Evolutionary conservation across 306 rosid genomes (phyloP).

Genomic region (Adenanthera pavonina): DNA sequence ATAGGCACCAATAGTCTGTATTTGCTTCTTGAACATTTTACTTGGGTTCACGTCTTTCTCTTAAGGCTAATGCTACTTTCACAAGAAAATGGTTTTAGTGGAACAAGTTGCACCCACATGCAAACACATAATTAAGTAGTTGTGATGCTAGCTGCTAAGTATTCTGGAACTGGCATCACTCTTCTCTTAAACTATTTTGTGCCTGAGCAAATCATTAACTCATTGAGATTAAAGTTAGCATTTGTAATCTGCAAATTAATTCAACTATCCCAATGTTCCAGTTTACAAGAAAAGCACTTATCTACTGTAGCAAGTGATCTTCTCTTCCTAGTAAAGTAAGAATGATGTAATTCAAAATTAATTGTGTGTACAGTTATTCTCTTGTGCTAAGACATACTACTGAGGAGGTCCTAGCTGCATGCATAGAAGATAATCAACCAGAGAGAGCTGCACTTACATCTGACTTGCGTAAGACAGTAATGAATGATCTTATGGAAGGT

Average conservation of each 20-base stretch:
- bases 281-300: slow-evolving; percentile 4
- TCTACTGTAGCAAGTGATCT: slow-evolving; percentile 1
- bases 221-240: slow-evolving; percentile 8
- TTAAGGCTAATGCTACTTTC: slow-evolving; percentile 1
- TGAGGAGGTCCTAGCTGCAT: slow-evolving; percentile 94
- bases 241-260: slow-evolving; percentile 18
- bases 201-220: slow-evolving; percentile 8
- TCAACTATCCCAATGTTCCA: slow-evolving; percentile 28
- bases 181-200: slow-evolving; percentile 15
- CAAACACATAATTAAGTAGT: not conserved
- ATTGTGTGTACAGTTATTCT: slow-evolving; percentile 69
- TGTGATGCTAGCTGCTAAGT: not conserved
- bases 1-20: not conserved
- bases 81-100: not conserved
- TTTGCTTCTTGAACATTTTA: slow-evolving; percentile 23
- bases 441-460: slow-evolving; percentile 78
- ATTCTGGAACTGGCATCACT: not conserved
- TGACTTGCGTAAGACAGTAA: slow-evolving; percentile 66
- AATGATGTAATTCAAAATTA: slow-evolving; percentile 15
- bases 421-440: slow-evolving; percentile 87
- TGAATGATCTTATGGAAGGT: slow-evolving; percentile 76
- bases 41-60: slow-evolving; percentile 15
- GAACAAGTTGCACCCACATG: not conserved
- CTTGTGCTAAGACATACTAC: slow-evolving; percentile 95
- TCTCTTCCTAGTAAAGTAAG: slow-evolving; percentile 20